Base-by-base conservation (phyloP, 441 rosid species). In the Aquilaria agallochum region DNA sequence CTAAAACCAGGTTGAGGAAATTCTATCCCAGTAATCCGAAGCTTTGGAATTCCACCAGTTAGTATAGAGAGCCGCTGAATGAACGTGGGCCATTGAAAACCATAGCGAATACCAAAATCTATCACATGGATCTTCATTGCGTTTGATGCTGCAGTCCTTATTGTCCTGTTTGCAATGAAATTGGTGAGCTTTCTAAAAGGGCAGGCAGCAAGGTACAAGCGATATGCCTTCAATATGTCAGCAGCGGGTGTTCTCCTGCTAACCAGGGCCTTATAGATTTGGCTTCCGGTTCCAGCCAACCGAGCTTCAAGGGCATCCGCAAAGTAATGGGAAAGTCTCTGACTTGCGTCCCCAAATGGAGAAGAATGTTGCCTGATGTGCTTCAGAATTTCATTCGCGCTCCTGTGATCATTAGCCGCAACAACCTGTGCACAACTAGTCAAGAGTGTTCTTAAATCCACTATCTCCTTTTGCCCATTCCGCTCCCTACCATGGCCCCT, bases 81-180 rank as follows among this genome's bases (percentile, higher is more conserved):
- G 52, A 82, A 7, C 40, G 69, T 9, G 45, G 87, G 81, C 90
- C 90, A 85, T 30, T 85, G 90, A 51, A 80, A 85, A 65, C 90
- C 85, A 30, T 78, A 78, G 11, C 53, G 46, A 52, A 76, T 76
- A 42, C 77, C 77, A 40, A 76, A 76, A 40, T 76, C 77, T 4
- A 76, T 76, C 27, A 85, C 70, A 65, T 85, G 90, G 31, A 85
- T 60, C 61, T 74, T 73, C 2, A 59, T 51, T 14, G 68, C 72
- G 32, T 59, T 67, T 32, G 47, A 32, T 55, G 78, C 63, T 8
- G 73, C 3, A 14, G 53, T 68, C 73, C 61, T 15, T 30, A 82
- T 67, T 49, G 51, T 78, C 31, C 62, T 64, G 65, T 76, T 82
- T 36, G 82, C 71, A 34, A 80, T 68, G 60, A 74, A 60, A 60